A percentile compares a stretch with the other conserved stretches of the same genome.
phyloP scores from a whole-genome alignment of 2,329 filamentous ascomycete species.

The Gaeumannomyces tritici region DNA sequence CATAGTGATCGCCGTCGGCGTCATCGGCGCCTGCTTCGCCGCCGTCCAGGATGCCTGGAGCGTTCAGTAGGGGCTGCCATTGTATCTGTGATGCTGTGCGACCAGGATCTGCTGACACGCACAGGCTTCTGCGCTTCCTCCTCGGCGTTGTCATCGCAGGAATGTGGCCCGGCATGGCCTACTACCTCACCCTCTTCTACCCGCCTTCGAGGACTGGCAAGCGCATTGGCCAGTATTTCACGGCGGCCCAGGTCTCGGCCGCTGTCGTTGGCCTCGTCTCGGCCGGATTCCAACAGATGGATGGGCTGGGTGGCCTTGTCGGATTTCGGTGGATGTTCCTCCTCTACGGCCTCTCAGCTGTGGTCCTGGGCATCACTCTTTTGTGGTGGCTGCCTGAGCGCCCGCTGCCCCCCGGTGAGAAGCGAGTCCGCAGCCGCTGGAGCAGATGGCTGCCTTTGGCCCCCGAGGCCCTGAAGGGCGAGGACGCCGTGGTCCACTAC shows the following conservation, averaged over 20 bases:
- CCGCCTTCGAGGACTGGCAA: conserved; percentile 79
- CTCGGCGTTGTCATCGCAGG: conserved; percentile 82
- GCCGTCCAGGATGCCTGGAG: conserved; percentile 78
- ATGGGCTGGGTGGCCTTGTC: conserved; percentile 63
- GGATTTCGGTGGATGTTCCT: conserved; percentile 93
- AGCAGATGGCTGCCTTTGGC: conserved; percentile 58
- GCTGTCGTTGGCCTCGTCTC: conserved; percentile 84
- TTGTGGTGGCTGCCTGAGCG: conserved; percentile 90
- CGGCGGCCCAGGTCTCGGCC: conserved; percentile 78
- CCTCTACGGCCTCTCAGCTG: conserved; percentile 67
- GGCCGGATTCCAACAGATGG: conserved; percentile 87
- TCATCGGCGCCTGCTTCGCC: conserved; percentile 76
- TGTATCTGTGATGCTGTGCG: conserved; percentile 8
- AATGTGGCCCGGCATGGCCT: conserved; percentile 94
- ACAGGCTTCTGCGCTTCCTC: conserved; percentile 66
- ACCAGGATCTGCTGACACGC: background rate
- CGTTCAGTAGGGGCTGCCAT: conserved; percentile 49
- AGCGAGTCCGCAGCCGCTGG: conserved; percentile 37
- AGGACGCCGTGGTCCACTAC: conserved; percentile 76
- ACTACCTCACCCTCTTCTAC: conserved; percentile 87
- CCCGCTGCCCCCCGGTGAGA: conserved; percentile 63
- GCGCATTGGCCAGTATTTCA: conserved; percentile 80
- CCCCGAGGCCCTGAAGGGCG: conserved; percentile 62
- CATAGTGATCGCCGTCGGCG: conserved; percentile 78
- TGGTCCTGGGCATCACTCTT: conserved; percentile 61